Base-by-base conservation (phyloP, 768 basidiomycete species). In the Leccinum disarticulatum region DNA sequence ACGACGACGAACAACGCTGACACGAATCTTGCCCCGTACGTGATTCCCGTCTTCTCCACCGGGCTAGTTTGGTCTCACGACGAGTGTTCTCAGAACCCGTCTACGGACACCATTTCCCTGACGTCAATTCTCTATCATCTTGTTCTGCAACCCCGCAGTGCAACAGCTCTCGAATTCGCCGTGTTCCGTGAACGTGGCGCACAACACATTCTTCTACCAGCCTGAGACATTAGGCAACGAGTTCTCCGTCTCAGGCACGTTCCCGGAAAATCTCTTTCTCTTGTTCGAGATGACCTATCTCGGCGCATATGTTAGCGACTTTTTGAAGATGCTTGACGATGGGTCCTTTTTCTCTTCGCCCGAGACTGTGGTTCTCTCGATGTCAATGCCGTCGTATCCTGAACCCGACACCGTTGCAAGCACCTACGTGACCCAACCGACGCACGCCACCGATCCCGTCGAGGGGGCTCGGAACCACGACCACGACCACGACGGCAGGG, bases 151-250 rank as follows among this genome's bases (percentile, higher is more conserved):
- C 30, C 25, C 63, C 17, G 17, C 67, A 9, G 57, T 66, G 14
- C 64, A 67, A 58, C 70, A 55, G 15, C 49, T 70, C 17, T 64
- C 80, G 5, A 75, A 70, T 46, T 72, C 83, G 27, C 67, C 79
- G 25, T 88, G 86, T 85, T 77, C 87, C 22, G 77, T 87, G 74
- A 75, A 77, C 36, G 71, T 80, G 10, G 77, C 75, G 3, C 74
- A 82, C 61, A 76, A 77, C 57, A 68, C 81, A n/a, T 87, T 85
- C 70, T 73, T 87, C 54, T 90, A 90, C 70, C 85, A 84, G 59
- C 83, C 86, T 49, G 89, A 91, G 66, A 86, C 83, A 0, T 77
- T 91, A 38, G 90, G 90, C 22, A 91, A 89, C 68, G 90, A 93
- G 70, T 93, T 92, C 68, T 87, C 90, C 8, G 87, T 90, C 49